A percentile compares a stretch with the other conserved stretches of the same genome.
Evolutionary conservation across 1,284 basidiomycete genomes (phyloP).

Genomic region (Wallemia hederae): DNA sequence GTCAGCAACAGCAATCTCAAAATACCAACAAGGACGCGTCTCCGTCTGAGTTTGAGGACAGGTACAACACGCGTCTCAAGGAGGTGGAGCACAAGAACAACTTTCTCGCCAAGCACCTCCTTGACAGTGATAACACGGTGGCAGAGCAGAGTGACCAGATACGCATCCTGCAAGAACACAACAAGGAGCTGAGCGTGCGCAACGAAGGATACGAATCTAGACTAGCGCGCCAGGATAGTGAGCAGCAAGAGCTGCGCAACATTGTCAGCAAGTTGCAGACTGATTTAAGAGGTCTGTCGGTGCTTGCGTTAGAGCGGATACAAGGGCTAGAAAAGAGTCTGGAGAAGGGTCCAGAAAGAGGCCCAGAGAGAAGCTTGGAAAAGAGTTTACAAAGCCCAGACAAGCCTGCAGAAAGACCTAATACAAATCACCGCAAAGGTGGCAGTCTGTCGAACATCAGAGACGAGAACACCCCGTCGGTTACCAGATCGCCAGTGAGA

Average conservation of each 20-base stretch:
- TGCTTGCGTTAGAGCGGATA: neutral
- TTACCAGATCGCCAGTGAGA: too few relatives aligned
- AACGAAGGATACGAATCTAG: neutral
- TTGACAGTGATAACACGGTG: neutral
- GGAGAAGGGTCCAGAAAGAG: neutral
- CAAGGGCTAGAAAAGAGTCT: neutral
- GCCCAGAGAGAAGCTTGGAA: too few relatives aligned
- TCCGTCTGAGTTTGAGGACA: too few relatives aligned
- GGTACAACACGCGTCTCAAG: neutral
- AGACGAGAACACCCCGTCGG: neutral
- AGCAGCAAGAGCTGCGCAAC: neutral
- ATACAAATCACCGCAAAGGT: neutral
- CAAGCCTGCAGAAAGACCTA: too few relatives aligned
- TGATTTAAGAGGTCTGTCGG: neutral
- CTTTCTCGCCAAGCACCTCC: neutral
- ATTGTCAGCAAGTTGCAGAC: neutral
- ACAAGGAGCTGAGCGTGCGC: neutral
- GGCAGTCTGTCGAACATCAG: neutral
- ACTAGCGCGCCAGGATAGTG: neutral
- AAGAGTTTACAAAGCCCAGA: too few relatives aligned
- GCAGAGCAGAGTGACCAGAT: neutral
- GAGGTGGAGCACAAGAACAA: neutral
- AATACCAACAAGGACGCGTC: too few relatives aligned
- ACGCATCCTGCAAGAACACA: neutral
- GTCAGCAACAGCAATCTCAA: too few relatives aligned